A percentile compares a stretch with the other conserved stretches of the same genome.
Evolutionary conservation across 352 stramenopile species (phyloP).

Genomic region (Phytophthora brassicae): DNA sequence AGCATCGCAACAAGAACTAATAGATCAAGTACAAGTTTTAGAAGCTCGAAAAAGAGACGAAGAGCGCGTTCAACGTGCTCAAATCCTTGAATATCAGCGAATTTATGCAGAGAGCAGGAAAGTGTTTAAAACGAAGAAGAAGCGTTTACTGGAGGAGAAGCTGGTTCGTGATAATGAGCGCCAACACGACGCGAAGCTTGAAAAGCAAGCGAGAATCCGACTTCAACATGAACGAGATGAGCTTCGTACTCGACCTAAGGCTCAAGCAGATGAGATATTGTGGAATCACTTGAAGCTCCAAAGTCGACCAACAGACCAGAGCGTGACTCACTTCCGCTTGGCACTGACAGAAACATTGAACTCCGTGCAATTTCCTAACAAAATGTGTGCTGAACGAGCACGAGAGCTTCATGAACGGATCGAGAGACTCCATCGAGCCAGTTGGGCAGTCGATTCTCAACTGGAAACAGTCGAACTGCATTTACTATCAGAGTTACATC

Average conservation of each 20-base stretch:
- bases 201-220: constrained; percentile 17
- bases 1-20: constrained; percentile 6
- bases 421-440: constrained; percentile 15
- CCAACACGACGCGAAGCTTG: constrained; percentile 10
- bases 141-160: constrained; percentile 16
- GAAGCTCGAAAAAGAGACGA: constrained; percentile 19
- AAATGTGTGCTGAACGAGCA: constrained; percentile 28
- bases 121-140: constrained; percentile 15
- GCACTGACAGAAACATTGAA: constrained; percentile 19
- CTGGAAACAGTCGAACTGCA: constrained; percentile 40
- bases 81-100: constrained; percentile 24
- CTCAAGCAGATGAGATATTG: constrained; percentile 8
- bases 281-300: constrained; percentile 29
- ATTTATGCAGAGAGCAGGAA: constrained; percentile 26
- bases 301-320: constrained; percentile 15
- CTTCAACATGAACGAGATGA: constrained; percentile 17
- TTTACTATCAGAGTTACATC: constrained; percentile 33
- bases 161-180: constrained; percentile 17
- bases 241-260: neutral
- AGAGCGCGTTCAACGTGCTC: constrained; percentile 5
- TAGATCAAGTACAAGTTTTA: neutral
- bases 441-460: constrained; percentile 26
- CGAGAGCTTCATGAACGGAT: constrained; percentile 33
- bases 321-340: constrained; percentile 7
- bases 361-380: constrained; percentile 10